phyloP scores from a whole-genome alignment of 495 filamentous ascomycete species.

The Podospora pseudocomata region DNA sequence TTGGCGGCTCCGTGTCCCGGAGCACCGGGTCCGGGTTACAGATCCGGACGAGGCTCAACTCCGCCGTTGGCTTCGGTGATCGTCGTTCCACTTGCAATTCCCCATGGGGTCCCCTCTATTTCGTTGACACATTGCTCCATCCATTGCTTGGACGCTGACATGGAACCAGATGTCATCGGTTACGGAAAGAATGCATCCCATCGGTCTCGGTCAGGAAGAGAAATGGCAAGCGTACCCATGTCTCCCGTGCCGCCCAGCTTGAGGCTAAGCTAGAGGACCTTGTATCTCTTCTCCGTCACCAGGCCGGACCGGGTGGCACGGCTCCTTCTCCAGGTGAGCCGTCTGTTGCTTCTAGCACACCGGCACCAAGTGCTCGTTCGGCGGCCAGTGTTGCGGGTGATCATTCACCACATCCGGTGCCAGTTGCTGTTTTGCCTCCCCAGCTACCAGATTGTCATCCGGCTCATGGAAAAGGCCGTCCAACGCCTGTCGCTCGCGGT shows the following conservation, averaged over 20 bases:
- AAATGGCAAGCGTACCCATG: conserved; percentile 25
- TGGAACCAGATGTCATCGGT: conserved; percentile 33
- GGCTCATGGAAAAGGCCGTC: conserved; percentile 8
- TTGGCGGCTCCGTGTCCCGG: conserved; percentile 7
- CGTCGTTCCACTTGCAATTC: background rate
- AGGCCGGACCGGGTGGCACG: conserved; percentile 22
- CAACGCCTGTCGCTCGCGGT: background rate
- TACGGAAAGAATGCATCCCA: conserved; percentile 41
- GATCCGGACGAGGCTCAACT: conserved; percentile 10
- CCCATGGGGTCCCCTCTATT: background rate
- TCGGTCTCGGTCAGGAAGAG: conserved; percentile 41
- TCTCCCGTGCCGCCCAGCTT: conserved; percentile 40
- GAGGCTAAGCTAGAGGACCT: conserved; percentile 47
- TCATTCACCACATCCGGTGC: background rate
- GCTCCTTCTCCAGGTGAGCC: background rate
- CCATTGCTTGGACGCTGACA: conserved; percentile 7
- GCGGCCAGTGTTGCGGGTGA: background rate
- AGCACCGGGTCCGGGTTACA: conserved; percentile 6
- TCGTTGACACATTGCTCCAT: background rate
- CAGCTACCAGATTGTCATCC: conserved; percentile 6
- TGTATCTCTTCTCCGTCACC: conserved; percentile 39
- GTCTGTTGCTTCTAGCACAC: background rate
- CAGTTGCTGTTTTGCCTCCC: background rate
- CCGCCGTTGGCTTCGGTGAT: background rate
- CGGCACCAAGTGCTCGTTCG: background rate